Evolutionary conservation across 108 stramenopile species (phyloP).

Genomic region (Epithemia pelagica): DNA sequence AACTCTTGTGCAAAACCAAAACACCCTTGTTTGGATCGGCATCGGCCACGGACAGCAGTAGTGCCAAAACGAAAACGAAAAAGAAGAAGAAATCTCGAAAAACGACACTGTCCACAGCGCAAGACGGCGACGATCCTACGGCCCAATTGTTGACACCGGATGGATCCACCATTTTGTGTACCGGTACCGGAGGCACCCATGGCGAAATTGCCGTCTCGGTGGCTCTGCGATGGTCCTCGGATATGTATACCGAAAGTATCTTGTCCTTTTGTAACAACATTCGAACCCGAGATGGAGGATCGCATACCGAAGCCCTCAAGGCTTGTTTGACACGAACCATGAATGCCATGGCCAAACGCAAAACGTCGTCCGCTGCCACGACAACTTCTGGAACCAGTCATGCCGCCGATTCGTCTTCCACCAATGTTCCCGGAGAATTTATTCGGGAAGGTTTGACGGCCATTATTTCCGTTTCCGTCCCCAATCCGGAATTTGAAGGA

Average conservation of each 20-base stretch:
- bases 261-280: conserved; percentile 92
- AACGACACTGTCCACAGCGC: not conserved
- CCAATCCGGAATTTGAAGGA: conserved; percentile 95
- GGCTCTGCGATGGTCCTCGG: conserved; percentile 83
- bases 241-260: conserved; percentile 86
- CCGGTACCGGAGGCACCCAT: conserved; percentile 15
- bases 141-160: conserved; percentile 32
- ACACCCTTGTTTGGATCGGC: conserved; percentile 68
- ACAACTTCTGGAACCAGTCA: too few relatives aligned
- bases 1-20: conserved; percentile 76
- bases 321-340: conserved; percentile 78
- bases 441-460: conserved; percentile 90
- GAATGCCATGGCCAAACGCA: conserved; percentile 71
- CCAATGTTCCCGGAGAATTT: conserved; percentile 85
- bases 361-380: too few relatives aligned
- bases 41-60: conserved; percentile 7
- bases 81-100: conserved; percentile 12
- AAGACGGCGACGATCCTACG: conserved; percentile 22
- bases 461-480: conserved; percentile 80
- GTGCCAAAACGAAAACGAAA: conserved; percentile 18
- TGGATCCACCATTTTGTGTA: conserved; percentile 34
- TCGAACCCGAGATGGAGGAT: conserved; percentile 91
- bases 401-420: conserved; percentile 65
- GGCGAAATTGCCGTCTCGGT: conserved; percentile 66
- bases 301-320: conserved; percentile 91